phyloP scores from a whole-genome alignment of 768 basidiomycete species.

The Gelatoporia subvermispora region DNA sequence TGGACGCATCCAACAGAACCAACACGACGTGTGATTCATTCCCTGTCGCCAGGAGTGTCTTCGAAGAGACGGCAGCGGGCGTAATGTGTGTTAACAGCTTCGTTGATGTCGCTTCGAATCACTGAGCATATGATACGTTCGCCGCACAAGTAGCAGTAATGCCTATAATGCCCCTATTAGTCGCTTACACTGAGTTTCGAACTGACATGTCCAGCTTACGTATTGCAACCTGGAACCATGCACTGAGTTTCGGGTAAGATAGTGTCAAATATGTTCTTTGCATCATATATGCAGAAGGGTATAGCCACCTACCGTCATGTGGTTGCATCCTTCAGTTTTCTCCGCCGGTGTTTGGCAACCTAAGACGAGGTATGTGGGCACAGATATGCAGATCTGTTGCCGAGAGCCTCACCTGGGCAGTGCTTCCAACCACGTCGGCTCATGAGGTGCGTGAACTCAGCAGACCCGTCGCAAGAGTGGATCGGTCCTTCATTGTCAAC shows the following conservation, averaged over 20 bases:
- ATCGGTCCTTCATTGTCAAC: conserved; percentile 29
- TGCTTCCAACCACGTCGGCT: conserved; percentile 54
- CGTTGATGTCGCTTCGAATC: conserved; percentile 12
- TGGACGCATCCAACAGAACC: too few species aligned
- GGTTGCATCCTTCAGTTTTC: conserved; percentile 31
- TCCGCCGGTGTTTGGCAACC: conserved; percentile 35
- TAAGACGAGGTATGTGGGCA: conserved; percentile 5
- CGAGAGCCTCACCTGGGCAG: conserved; percentile 46
- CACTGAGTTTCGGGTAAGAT: conserved; percentile 17
- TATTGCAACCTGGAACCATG: conserved; percentile 28
- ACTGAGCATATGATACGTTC: conserved; percentile 25
- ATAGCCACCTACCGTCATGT: conserved; percentile 28
- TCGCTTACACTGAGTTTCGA: too few species aligned
- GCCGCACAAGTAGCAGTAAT: conserved; percentile 33
- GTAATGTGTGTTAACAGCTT: conserved; percentile 23
- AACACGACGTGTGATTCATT: too few species aligned
- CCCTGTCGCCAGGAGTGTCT: conserved; percentile 1
- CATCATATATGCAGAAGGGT: too few species aligned
- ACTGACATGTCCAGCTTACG: conserved; percentile 15
- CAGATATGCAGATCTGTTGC: neutral
- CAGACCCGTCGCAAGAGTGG: conserved; percentile 57
- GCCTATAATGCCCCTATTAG: conserved; percentile 15
- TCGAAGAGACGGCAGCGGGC: conserved; percentile 22
- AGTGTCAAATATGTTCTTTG: neutral
- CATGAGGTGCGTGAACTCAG: conserved; percentile 51